These are phyloP conservation scores for Rhododendron molle DNA, from an alignment of 148 eudicot genomes.

Conservation along the genomic window DNA sequence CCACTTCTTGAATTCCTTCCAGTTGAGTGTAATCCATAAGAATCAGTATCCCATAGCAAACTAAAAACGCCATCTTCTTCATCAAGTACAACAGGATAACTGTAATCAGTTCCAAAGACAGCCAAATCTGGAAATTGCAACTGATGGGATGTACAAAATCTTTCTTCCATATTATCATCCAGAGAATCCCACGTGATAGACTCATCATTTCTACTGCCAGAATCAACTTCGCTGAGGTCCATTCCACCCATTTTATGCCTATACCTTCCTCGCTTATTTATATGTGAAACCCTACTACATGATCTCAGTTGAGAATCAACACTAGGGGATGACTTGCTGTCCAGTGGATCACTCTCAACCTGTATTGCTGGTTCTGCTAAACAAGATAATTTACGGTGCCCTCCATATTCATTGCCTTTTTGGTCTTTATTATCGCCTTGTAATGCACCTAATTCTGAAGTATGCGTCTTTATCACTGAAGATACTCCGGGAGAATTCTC, in stretches of 20 bases:
- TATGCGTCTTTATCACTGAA: constrained; percentile 16
- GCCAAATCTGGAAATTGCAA: constrained; percentile 32
- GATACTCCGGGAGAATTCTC: constrained; percentile 24
- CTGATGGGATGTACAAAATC: constrained; percentile 22
- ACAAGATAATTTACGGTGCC: constrained; percentile 22
- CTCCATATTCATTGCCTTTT: constrained; percentile 16
- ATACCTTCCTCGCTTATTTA: constrained; percentile 9
- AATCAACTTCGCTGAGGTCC: constrained; percentile 18
- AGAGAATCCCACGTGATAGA: constrained; percentile 23
- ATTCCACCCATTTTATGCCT: constrained; percentile 15
- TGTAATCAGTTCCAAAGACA: constrained; percentile 20
- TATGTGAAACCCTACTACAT: constrained; percentile 11
- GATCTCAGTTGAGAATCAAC: constrained; percentile 22
- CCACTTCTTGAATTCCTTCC: constrained; percentile 18
- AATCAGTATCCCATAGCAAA: constrained; percentile 25
- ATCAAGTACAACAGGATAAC: constrained; percentile 11
- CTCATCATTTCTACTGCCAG: constrained; percentile 26
- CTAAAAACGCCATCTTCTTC: constrained; percentile 21
- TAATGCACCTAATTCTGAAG: background rate
- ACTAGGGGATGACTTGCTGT: constrained; percentile 19
- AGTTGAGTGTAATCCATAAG: constrained; percentile 13
- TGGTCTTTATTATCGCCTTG: constrained; percentile 6
- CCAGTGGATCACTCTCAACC: constrained; percentile 25
- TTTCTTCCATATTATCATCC: constrained; percentile 20
- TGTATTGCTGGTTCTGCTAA: constrained; percentile 21